Base-by-base conservation (phyloP, 2,329 filamentous ascomycete species). In the Trichoderma oligosporum region DNA sequence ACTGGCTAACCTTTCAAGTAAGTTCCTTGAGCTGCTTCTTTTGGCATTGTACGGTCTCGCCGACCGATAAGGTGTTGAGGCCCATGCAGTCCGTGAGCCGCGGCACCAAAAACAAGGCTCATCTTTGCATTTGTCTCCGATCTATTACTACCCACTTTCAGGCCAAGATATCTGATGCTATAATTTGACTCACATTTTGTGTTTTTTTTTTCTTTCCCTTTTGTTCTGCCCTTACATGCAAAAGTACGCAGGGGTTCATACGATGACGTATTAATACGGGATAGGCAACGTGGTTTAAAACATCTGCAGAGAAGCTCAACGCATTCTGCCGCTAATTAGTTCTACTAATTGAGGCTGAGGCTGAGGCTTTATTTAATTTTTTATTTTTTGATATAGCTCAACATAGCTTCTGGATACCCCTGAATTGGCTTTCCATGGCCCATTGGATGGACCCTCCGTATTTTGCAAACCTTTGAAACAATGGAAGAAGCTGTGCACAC, bases 191-290 rank as follows among this genome's bases (percentile, higher is more conserved):
- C 51, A 38, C 39, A 6, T 18, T 18, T 27, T 44, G n/a, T 18
- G 4, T 25, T 20, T 11, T 33, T 46, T 16, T 38, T 39, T n/a
- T 51, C 18, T 25, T 7, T 24, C n/a, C 22, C 11, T 41, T 18
- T 9, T 24, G 16, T 20, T 20, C 51, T 29, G 51, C 41, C 51
- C 39, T 55, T 55, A 45, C 51, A 54, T 45, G 8, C 39, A 27
- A 27, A 31, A 14, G 8, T 11, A 44, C 38, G 20, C 51, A 46
- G 27, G 41, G 51, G 41, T 35, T 45, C 41, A 41, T 46, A 16
- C 20, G 38, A 38, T 55, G 51, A 55, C 51, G 51, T 55, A 45
- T 29, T 35, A 8, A n/a, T 27, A 27, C 41, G 25, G 9, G 6
- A 20, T 14, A 39, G 12, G n/a, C n/a, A 6, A 39, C 4, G 22